These are phyloP conservation scores for Mycena indigotica DNA, from an alignment of 768 basidiomycete species.

Conservation along the genomic window DNA sequence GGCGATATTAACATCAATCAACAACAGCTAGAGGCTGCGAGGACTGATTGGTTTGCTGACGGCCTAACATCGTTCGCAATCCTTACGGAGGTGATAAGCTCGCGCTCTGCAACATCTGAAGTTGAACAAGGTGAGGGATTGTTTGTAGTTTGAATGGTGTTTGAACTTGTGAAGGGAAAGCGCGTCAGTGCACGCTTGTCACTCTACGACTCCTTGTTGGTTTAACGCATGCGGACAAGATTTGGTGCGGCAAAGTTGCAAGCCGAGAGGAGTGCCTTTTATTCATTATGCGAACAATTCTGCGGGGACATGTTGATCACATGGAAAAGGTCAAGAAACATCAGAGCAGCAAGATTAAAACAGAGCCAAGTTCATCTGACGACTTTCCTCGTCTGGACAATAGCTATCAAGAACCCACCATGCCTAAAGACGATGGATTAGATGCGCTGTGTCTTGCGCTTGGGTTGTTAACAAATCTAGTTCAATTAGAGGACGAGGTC, in stretches of 20 bases:
- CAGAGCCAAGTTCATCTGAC: conserved; percentile 10
- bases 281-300: conserved; percentile 50
- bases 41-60: conserved; percentile 48
- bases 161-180: conserved; percentile 28
- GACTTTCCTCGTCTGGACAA: conserved; percentile 23
- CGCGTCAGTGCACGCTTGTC: conserved; percentile 54
- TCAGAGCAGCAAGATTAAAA: conserved; percentile 18
- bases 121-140: conserved; percentile 17
- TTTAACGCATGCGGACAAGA: conserved; percentile 61
- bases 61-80: conserved; percentile 56
- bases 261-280: conserved; percentile 48
- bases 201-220: conserved; percentile 70
- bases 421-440: conserved; percentile 50
- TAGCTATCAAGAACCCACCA: too few species aligned
- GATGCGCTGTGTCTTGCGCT: conserved; percentile 77
- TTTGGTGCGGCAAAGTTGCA: conserved; percentile 59
- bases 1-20: conserved; percentile 14
- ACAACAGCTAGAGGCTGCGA: conserved; percentile 34
- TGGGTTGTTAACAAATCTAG: conserved; percentile 75
- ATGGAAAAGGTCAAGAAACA: conserved; percentile 24
- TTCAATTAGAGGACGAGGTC: conserved; percentile 57
- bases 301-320: conserved; percentile 36
- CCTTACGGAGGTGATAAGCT: conserved; percentile 43
- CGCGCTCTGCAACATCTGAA: conserved; percentile 23
- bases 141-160: conserved; percentile 25